Percentiles rank a stretch among this genome's conserved stretches.
Evolutionary conservation across 1,139 yeast genomes (phyloP).

Genomic region (Hanseniaspora gamundiae): DNA sequence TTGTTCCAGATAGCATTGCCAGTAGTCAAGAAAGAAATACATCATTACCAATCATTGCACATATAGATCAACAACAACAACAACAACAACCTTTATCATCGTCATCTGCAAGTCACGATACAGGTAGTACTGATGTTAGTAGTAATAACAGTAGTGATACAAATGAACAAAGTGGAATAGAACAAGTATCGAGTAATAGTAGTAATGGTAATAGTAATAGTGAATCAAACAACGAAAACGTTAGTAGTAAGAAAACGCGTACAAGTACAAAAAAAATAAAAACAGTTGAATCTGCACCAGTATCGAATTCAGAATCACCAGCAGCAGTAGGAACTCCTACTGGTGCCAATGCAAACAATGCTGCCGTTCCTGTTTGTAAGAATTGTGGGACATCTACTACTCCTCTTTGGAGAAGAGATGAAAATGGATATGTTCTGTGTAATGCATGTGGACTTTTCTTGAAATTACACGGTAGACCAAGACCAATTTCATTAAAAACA

Average conservation of each 20-base stretch:
- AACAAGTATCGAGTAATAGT: too few species aligned
- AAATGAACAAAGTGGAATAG: too few species aligned
- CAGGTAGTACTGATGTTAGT: too few species aligned
- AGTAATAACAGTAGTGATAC: too few species aligned
- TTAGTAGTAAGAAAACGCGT: background rate
- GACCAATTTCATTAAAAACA: conserved; percentile 84
- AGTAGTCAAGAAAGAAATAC: too few species aligned
- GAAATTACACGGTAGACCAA: conserved; percentile 81
- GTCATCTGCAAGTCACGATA: too few species aligned
- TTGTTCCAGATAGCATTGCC: too few species aligned
- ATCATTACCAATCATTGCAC: too few species aligned
- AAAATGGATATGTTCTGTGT: conserved; percentile 83
- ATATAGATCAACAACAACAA: too few species aligned
- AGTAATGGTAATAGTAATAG: too few species aligned
- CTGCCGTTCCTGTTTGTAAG: conserved; percentile 66
- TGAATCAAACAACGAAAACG: too few species aligned
- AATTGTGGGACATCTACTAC: conserved; percentile 89
- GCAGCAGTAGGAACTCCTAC: background rate
- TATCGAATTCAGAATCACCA: background rate
- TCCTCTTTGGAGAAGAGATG: conserved; percentile 92
- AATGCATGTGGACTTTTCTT: conserved; percentile 91
- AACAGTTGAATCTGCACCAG: background rate
- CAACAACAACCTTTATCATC: too few species aligned
- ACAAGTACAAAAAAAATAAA: background rate
- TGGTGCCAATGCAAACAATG: conserved; percentile 29